Base-by-base conservation (phyloP, 352 stramenopile species). In the Phytophthora boehmeriae region DNA sequence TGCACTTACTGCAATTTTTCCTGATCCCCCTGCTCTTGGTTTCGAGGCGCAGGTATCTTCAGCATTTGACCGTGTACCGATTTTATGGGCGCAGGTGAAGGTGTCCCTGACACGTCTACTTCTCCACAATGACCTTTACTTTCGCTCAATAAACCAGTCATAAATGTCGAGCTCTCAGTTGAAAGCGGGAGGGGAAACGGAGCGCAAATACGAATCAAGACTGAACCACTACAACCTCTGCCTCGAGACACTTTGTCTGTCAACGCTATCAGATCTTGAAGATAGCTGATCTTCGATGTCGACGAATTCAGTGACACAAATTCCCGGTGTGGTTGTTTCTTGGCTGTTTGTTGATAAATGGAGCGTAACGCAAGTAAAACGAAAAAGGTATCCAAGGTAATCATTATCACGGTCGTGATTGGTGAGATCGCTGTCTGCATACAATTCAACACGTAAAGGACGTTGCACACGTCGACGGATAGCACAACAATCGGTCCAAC, bases 391-490 rank as follows among this genome's bases (percentile, higher is more conserved):
- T 69, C 61, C 1, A 47, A 43, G 1, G n/a, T n/a, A 9, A 64
- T 48, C 20, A 66, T 44, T 1, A 66, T 0, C 1, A 22, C 5
- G 0, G 39, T 62, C 13, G 51, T 55, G 4, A 56, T 8, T 2
- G 28, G 11, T 0, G 53, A 68, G 0, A n/a, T 47, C 0, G 63
- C 25, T 11, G 43, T 61, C 25, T 68, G 59, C 64, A 77, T 63
- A 48, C 58, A 73, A 9, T 62, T 32, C 39, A 68, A 11, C 19
- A 62, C 43, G 25, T 62, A 68, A 9, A 73, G n/a, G 6, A 54
- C 65, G 43, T 65, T 65, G 53, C 63, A 68, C 3, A 62, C 27
- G 10, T 68, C 64, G 13, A 73, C 54, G 10, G 58, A 59, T 23
- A 73, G 55, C 4, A 65, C 54, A 16, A 54, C 48, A 5, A 56